Evolutionary conservation across 164 flowering plant species (phyloP).

Genomic region (Aristolochia contorta): DNA sequence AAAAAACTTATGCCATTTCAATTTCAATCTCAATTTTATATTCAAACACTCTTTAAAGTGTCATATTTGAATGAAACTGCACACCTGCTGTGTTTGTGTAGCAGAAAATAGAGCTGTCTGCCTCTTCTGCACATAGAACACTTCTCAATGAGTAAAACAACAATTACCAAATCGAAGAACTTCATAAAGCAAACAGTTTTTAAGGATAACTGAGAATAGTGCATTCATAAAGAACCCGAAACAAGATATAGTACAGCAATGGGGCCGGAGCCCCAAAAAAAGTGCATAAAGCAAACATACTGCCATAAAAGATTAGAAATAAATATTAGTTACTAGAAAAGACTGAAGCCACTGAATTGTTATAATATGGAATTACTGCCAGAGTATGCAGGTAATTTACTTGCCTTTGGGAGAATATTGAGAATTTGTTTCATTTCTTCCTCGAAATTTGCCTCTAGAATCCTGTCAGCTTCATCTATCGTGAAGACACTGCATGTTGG

Average conservation of each 20-base stretch:
- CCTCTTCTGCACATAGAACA: conserved; percentile 44
- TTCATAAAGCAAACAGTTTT: background rate
- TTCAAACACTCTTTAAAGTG: no score
- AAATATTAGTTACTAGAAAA: no score
- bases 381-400: background rate
- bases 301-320: background rate
- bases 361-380: no score
- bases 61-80: background rate
- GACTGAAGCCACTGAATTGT: no score
- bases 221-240: no score
- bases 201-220: no score
- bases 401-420: conserved; percentile 77
- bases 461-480: conserved; percentile 95
- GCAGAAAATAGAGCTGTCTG: conserved; percentile 97
- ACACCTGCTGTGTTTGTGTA: conserved; percentile 90
- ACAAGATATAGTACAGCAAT: no score
- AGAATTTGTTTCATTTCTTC: conserved; percentile 93
- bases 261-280: no score
- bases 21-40: no score
- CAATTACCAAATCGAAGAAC: background rate
- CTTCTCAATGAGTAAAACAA: no score
- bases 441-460: conserved; percentile 87
- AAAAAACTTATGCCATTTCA: no score
- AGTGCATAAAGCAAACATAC: background rate
- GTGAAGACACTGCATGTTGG: conserved; percentile 69